Evolutionary conservation across 345 rosid species (phyloP).

Genomic region (Punica granatum): DNA sequence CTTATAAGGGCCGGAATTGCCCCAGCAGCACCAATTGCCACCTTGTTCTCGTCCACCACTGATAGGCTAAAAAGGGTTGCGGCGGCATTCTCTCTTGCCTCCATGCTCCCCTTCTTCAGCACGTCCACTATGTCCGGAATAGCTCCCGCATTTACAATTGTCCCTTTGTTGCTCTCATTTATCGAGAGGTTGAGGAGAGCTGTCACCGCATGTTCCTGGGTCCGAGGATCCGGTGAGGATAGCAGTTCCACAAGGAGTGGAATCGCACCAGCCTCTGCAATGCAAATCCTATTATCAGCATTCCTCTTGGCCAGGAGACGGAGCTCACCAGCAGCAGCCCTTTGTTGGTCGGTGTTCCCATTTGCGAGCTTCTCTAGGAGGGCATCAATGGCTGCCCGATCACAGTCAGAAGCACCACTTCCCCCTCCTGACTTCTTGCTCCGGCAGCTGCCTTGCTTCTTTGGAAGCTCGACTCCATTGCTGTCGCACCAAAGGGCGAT

Average conservation of each 20-base stretch:
- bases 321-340: conserved; percentile 96
- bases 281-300: conserved; percentile 88
- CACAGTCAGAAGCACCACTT: conserved; percentile 68
- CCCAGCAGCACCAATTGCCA: conserved; percentile 91
- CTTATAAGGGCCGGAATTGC: conserved; percentile 88
- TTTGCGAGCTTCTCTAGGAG: conserved; percentile 56
- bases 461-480: conserved; percentile 87
- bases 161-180: conserved; percentile 82
- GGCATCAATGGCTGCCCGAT: conserved; percentile 52
- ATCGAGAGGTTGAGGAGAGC: conserved; percentile 97
- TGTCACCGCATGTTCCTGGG: conserved; percentile 95
- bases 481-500: conserved; percentile 94
- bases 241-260: conserved; percentile 83
- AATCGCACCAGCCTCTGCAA: conserved; percentile 92
- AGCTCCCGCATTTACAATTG: conserved; percentile 91
- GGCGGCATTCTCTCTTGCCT: conserved; percentile 97
- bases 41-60: conserved; percentile 93
- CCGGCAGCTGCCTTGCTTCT: conserved; percentile 55
- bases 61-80: conserved; percentile 96
- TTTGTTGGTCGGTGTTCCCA: conserved; percentile 65
- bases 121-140: conserved; percentile 91
- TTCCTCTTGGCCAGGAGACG: conserved; percentile 91
- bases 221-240: conserved; percentile 71
- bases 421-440: conserved; percentile 37
- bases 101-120: conserved; percentile 84